phyloP scores from a whole-genome alignment of 148 eudicot genomes.

The Cornus controversa region DNA sequence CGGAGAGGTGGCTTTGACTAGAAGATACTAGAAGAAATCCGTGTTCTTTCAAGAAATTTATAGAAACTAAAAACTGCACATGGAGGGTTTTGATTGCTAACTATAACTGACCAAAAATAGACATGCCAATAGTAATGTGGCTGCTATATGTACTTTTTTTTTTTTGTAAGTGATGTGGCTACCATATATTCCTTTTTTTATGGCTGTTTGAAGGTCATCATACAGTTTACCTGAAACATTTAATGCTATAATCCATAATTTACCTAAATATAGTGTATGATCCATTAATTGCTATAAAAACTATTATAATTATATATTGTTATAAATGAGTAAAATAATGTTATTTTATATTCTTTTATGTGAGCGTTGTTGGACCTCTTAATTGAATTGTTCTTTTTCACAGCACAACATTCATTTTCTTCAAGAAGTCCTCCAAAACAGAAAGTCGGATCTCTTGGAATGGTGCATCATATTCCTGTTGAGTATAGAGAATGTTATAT shows the following conservation, averaged over 20 bases:
- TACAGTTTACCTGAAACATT: too few relatives aligned
- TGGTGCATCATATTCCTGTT: conserved; percentile 88
- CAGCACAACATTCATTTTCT: conserved; percentile 98
- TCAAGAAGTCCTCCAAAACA: conserved; percentile 94
- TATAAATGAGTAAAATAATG: background rate
- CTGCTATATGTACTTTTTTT: too few relatives aligned
- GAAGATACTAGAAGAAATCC: background rate
- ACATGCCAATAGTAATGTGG: too few relatives aligned
- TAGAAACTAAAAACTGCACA: background rate
- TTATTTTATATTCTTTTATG: background rate
- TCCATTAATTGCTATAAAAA: background rate
- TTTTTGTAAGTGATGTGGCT: background rate
- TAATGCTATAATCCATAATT: background rate
- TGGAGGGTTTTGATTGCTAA: background rate
- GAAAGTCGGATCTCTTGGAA: conserved; percentile 81
- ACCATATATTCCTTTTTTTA: too few relatives aligned
- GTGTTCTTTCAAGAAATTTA: background rate
- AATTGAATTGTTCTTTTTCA: conserved; percentile 10
- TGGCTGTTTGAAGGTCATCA: background rate
- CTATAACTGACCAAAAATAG: too few relatives aligned
- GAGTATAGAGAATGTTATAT: conserved; percentile 67
- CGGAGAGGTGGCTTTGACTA: background rate
- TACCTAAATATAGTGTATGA: too few relatives aligned
- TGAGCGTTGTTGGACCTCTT: background rate
- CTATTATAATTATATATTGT: background rate